Base-by-base conservation (phyloP, 495 filamentous ascomycete genomes). In the Neurospora sp. region DNA sequence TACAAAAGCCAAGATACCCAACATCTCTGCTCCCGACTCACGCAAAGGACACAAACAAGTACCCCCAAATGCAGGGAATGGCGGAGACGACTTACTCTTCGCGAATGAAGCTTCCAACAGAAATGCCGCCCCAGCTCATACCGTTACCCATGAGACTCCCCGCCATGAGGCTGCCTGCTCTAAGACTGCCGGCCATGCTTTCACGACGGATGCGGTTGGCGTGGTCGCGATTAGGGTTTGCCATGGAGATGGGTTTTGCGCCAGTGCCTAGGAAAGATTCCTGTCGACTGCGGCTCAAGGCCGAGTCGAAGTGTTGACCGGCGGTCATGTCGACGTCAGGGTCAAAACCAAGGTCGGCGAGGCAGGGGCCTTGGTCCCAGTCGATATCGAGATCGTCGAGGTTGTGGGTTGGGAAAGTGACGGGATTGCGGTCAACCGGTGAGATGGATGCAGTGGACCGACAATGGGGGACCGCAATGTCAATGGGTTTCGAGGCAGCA, bases 111-210 rank as follows among this genome's bases (percentile, higher is more conserved):
- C 95, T 98, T 71, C 94, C 94, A 73, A 98, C 92, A 53, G 96
- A 98, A 31, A 96, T 87, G 71, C 95, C 96, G 78, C 96, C 96
- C 94, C 94, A 99, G 80, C 96, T 98, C 93, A 98, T 96, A 70
- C 94, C 94, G 73, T 89, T 91, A 75, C 94, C 91, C 77, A 98
- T 83, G 14, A 65, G 53, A 65, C 53, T 65, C 14, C 53, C 53
- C 53, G 53, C 53, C 53, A 65, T 65, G 14, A 65, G 53, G 14
- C 53, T 65, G 27, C 53, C 53, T 65, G 53, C 53, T 65, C 53
- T 65, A 65, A 65, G 53, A 83, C 96, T 99, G 69, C 93, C 90
- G 69, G 91, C 93, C 73, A 94, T 81, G 76, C 92, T 95, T 80
- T 97, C 96, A 75, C 95, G 87, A 71, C 96, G 90, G 69, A 83